Evolutionary conservation across 2,329 filamentous ascomycete genomes (phyloP).

Genomic region (Paecilomyces sp.): DNA sequence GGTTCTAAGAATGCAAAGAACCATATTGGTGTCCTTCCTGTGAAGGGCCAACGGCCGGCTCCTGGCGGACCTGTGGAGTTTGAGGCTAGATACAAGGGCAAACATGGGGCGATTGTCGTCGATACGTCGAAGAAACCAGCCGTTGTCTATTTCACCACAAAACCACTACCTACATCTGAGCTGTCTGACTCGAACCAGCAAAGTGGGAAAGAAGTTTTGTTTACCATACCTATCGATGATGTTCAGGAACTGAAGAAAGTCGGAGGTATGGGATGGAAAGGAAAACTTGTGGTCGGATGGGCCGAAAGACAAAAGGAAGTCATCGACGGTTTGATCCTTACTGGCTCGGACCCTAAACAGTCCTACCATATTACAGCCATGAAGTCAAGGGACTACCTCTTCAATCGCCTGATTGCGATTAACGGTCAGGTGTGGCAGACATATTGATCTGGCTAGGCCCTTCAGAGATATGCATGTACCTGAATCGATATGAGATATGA

Average conservation of each 20-base stretch:
- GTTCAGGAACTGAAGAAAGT: constrained; percentile 71
- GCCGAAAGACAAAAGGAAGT: constrained; percentile 62
- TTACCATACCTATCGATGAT: constrained; percentile 63
- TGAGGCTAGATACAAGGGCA: constrained; percentile 61
- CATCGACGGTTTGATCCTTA: constrained; percentile 65
- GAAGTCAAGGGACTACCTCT: constrained; percentile 66
- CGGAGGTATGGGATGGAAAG: constrained; percentile 78
- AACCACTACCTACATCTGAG: constrained; percentile 26
- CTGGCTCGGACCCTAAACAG: constrained; percentile 30
- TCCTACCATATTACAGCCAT: constrained; percentile 63
- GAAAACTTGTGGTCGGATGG: constrained; percentile 75
- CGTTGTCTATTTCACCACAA: constrained; percentile 55
- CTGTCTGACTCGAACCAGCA: constrained; percentile 41
- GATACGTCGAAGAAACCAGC: constrained; percentile 30
- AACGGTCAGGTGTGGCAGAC: constrained; percentile 78
- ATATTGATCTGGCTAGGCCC: constrained; percentile 42
- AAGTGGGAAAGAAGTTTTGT: constrained; percentile 47
- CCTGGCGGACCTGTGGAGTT: constrained; percentile 68
- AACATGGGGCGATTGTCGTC: constrained; percentile 66
- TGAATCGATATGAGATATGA: neutral
- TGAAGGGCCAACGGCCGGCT: constrained; percentile 30
- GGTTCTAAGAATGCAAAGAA: constrained; percentile 59
- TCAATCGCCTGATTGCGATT: constrained; percentile 71
- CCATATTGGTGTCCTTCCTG: constrained; percentile 62
- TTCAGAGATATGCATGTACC: neutral